These are phyloP conservation scores for Moniliophthora roreri DNA, from an alignment of 1,284 basidiomycete species.

Conservation along the genomic window DNA sequence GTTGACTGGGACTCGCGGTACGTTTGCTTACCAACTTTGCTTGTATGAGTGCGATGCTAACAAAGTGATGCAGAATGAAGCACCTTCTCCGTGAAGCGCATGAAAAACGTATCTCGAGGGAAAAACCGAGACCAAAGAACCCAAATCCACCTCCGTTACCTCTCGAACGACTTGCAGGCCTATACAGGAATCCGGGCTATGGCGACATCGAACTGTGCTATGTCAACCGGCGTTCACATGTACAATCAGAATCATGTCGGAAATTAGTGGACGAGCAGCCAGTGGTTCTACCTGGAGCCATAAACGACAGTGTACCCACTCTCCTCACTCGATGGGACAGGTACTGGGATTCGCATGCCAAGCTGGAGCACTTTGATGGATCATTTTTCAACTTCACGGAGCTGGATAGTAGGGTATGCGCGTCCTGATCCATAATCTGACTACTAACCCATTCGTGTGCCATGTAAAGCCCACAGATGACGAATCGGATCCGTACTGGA, in stretches of 20 bases:
- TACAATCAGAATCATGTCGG: slow-evolving; percentile 16
- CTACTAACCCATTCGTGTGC: too few species aligned
- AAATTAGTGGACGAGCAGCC: slow-evolving; percentile 16
- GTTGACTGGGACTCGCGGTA: slow-evolving; percentile 25
- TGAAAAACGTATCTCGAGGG: neutral
- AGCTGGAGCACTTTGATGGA: slow-evolving; percentile 21
- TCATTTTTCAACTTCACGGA: slow-evolving; percentile 20
- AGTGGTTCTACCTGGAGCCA: slow-evolving; percentile 17
- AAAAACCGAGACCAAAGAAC: slow-evolving; percentile 21
- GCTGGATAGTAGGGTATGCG: slow-evolving; percentile 21
- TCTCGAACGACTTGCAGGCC: slow-evolving; percentile 19
- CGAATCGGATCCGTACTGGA: slow-evolving; percentile 16
- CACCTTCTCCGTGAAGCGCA: too few species aligned
- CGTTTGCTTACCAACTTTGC: too few species aligned
- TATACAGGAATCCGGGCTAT: slow-evolving; percentile 22
- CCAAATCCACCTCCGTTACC: slow-evolving; percentile 17
- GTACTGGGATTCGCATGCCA: slow-evolving; percentile 18
- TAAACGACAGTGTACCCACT: slow-evolving; percentile 20
- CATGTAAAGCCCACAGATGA: slow-evolving; percentile 17
- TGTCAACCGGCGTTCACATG: slow-evolving; percentile 10
- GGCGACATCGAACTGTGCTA: slow-evolving; percentile 23
- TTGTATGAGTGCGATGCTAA: too few species aligned
- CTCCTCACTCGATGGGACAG: slow-evolving; percentile 22
- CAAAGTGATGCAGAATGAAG: too few species aligned
- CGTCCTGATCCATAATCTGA: too few species aligned